phyloP scores from a whole-genome alignment of 2,329 filamentous ascomycete genomes.

The Xylaria sp. region DNA sequence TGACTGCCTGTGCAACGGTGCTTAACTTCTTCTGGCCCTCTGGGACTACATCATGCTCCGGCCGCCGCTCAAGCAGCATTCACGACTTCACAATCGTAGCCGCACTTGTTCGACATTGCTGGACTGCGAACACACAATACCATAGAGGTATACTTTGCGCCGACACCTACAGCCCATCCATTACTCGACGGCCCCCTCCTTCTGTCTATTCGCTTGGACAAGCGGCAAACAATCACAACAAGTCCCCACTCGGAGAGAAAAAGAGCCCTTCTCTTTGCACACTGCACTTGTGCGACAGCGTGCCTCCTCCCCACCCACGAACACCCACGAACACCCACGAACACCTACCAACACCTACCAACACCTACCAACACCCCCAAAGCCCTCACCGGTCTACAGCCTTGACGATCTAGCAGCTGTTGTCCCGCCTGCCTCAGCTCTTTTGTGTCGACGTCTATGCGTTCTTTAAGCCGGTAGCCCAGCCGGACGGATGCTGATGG shows the following conservation, averaged over 20 bases:
- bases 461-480: conserved; percentile 17
- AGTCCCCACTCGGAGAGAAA: neutral
- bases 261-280: neutral
- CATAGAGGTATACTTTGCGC: neutral
- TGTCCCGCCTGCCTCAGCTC: neutral
- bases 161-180: neutral
- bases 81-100: neutral
- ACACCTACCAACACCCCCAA: neutral
- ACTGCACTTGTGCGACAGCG: conserved; percentile 3
- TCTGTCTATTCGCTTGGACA: neutral
- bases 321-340: too few species aligned
- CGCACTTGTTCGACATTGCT: neutral
- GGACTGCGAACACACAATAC: neutral
- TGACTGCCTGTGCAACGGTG: neutral
- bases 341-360: too few species aligned
- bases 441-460: conserved; percentile 9
- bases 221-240: neutral
- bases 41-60: too few species aligned
- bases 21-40: neutral
- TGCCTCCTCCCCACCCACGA: too few species aligned
- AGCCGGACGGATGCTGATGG: conserved; percentile 12
- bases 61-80: too few species aligned
- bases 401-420: neutral
- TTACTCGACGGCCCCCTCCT: neutral
- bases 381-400: neutral